Percentiles rank a stretch among this genome's conserved stretches.
Evolutionary conservation across 176 grass and related monocot species (phyloP).

Genomic region (Eremochloa ophiuroides): DNA sequence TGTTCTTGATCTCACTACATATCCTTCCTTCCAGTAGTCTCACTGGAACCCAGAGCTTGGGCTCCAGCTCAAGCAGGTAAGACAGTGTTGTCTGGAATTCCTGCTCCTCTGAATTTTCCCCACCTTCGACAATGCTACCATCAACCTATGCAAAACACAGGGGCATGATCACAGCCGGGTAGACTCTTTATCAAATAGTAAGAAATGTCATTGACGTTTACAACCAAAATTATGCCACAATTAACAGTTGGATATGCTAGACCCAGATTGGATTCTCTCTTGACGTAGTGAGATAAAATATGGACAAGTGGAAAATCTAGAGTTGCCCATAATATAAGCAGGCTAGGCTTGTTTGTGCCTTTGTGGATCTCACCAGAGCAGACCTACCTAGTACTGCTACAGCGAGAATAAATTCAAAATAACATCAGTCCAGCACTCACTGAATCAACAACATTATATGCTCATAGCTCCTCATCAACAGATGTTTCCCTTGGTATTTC

Average conservation of each 20-base stretch:
- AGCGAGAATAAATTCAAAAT: too few relatives aligned
- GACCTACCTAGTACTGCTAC: too few relatives aligned
- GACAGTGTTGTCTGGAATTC: slow-evolving; percentile 56
- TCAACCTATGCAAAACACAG: slow-evolving; percentile 31
- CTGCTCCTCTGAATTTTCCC: not conserved
- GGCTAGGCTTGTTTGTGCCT: not conserved
- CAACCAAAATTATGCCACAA: not conserved
- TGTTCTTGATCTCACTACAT: slow-evolving; percentile 73
- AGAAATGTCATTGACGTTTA: not conserved
- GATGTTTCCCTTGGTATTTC: too few relatives aligned
- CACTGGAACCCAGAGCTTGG: slow-evolving; percentile 83
- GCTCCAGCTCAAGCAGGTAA: slow-evolving; percentile 74
- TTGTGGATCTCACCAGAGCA: too few relatives aligned
- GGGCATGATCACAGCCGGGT: not conserved
- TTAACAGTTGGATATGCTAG: not conserved
- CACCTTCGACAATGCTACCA: not conserved
- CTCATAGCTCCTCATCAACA: too few relatives aligned
- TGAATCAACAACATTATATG: too few relatives aligned
- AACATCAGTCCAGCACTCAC: too few relatives aligned
- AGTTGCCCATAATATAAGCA: not conserved
- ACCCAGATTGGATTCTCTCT: not conserved
- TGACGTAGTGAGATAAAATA: not conserved
- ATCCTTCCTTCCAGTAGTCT: slow-evolving; percentile 75
- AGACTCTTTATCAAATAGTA: not conserved
- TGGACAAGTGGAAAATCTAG: not conserved